Percentiles rank a stretch among this genome's conserved stretches.
These are phyloP conservation scores for Phyllostachys edulis DNA, from an alignment of 176 grass and related monocot genomes.

Conservation along the genomic window DNA sequence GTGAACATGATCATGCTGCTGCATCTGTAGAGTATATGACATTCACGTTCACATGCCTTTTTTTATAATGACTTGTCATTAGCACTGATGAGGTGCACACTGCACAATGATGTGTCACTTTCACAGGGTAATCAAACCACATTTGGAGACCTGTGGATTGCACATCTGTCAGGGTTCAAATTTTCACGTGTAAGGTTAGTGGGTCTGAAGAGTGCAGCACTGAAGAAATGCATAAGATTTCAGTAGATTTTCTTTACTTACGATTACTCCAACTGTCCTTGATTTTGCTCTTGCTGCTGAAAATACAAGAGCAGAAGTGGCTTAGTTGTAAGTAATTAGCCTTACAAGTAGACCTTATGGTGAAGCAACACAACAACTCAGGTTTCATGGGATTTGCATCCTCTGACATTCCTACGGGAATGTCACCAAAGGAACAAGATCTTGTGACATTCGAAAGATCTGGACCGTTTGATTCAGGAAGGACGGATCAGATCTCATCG, in stretches of 20 bases:
- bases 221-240: neutral
- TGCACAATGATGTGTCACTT: neutral
- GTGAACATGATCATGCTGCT: neutral
- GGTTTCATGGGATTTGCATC: too few relatives aligned
- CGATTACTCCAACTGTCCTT: neutral
- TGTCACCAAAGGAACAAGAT: too few relatives aligned
- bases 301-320: neutral
- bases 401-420: too few relatives aligned
- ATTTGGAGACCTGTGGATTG: neutral
- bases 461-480: too few relatives aligned
- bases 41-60: neutral
- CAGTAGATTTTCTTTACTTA: neutral
- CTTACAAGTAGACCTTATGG: neutral
- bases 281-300: neutral
- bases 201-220: slow-evolving; percentile 22
- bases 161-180: slow-evolving; percentile 11
- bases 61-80: neutral
- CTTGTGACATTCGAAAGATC: too few relatives aligned
- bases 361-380: neutral
- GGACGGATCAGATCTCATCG: too few relatives aligned
- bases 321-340: neutral
- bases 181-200: neutral
- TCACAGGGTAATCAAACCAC: neutral
- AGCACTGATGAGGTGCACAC: neutral
- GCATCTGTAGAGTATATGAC: neutral